Base-by-base conservation (phyloP, 164 flowering plant species). In the Magnolia changhungtana region DNA sequence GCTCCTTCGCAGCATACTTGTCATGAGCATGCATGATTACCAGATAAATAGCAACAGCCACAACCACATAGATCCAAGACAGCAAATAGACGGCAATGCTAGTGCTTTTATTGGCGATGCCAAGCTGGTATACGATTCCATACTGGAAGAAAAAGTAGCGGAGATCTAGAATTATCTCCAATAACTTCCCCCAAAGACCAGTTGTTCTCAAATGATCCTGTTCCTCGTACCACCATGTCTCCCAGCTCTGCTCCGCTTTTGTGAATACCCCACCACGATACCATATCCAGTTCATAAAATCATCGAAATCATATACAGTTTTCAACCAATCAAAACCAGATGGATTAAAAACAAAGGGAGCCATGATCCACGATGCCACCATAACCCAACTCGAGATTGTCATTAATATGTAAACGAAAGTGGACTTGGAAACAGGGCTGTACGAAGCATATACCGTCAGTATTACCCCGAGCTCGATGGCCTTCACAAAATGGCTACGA, bases 241-340 rank as follows among this genome's bases (percentile, higher is more conserved):
- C 95, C 99, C 99, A 96, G 82, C 99, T 92, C 82, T 89, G 86
- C 0, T 96, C 97, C 19, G 94, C 87, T 80, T 88, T 88, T 4
- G 88, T 80, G 65, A 88, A 87, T 21, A 88, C 78, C 50, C 94
- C 97, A 74, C 96, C 90, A 49, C 75, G 72, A 72, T 77, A 84
- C 95, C 96, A 92, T 72, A 96, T 77, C 99, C 99, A 96, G 75
- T 84, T 89, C 79, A 94, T 85, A 71, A 94, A 96, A 77, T 91
- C 92, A 21, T 92, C 98, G 74, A 88, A 96, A 78, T 96, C 98
- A 76, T 94, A 89, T 2, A 96, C 99, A 18, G 97, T 90, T 73
- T 96, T 96, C 76, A 94, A 79, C 99, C 99, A 96, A 77, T 96
- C 99, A 81, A 96, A 91, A n/a, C 99, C 99, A 67, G 97, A 91